A percentile compares a stretch with the other conserved stretches of the same genome.
phyloP scores from a whole-genome alignment of 345 rosid genomes.

The Populus euphratica region DNA sequence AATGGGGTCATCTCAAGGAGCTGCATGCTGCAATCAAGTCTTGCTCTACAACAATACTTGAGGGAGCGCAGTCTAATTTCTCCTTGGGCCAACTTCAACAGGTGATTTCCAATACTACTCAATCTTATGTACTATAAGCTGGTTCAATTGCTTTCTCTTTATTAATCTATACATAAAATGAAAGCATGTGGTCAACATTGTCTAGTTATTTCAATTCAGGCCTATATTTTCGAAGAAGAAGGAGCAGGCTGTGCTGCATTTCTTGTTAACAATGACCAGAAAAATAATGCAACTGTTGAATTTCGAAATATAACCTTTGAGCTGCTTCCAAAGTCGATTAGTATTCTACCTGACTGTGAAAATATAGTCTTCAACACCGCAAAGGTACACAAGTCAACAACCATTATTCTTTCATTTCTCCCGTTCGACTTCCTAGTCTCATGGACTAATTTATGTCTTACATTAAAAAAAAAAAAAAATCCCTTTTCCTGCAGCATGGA shows the following conservation, averaged over 20 bases:
- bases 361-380: constrained; percentile 63
- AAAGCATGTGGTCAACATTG: neutral
- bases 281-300: constrained; percentile 28
- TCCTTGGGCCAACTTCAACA: constrained; percentile 50
- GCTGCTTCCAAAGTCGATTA: constrained; percentile 61
- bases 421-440: too few species aligned
- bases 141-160: too few species aligned
- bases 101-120: constrained; percentile 24
- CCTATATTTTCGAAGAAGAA: constrained; percentile 48
- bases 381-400: constrained; percentile 36
- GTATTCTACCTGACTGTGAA: constrained; percentile 66
- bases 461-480: too few species aligned
- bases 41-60: constrained; percentile 50
- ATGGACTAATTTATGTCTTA: too few species aligned
- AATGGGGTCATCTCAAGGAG: constrained; percentile 81
- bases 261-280: constrained; percentile 49
- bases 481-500: too few species aligned
- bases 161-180: too few species aligned
- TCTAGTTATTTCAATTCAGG: constrained; percentile 29
- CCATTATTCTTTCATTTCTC: neutral
- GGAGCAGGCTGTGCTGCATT: constrained; percentile 54
- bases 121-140: too few species aligned
- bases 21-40: constrained; percentile 60
- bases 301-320: constrained; percentile 49
- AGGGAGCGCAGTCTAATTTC: constrained; percentile 30